Percentiles rank a stretch among this genome's conserved stretches.
phyloP scores from a whole-genome alignment of 805 yeast genomes.

The Ogataea wickerhamii region DNA sequence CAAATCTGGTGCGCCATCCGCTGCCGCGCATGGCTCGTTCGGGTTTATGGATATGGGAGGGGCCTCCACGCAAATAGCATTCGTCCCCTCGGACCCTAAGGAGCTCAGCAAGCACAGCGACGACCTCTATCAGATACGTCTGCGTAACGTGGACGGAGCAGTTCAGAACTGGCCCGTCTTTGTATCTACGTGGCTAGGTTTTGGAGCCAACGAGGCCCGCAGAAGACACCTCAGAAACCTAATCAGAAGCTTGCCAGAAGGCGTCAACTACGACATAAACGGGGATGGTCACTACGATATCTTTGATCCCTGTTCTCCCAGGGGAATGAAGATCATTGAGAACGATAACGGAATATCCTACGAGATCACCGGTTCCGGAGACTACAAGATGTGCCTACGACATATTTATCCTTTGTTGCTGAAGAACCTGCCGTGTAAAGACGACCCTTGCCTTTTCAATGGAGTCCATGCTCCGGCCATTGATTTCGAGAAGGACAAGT shows the following conservation, averaged over 20 bases:
- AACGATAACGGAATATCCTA: constrained; percentile 45
- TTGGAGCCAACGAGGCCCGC: constrained; percentile 95
- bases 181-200: constrained; percentile 96
- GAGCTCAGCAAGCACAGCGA: constrained; percentile 65
- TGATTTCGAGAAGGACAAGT: constrained; percentile 73
- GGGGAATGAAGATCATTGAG: constrained; percentile 49
- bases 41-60: constrained; percentile 99
- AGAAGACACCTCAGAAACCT: constrained; percentile 60
- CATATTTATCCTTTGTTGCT: constrained; percentile 72
- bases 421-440: constrained; percentile 78
- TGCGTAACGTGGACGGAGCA: constrained; percentile 69
- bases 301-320: constrained; percentile 80
- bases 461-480: constrained; percentile 93
- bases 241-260: constrained; percentile 46
- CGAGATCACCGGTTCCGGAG: constrained; percentile 69
- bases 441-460: constrained; percentile 87
- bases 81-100: constrained; percentile 66
- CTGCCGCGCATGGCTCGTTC: constrained; percentile 42
- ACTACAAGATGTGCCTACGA: constrained; percentile 68
- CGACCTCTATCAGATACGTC: constrained; percentile 62
- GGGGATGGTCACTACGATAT: constrained; percentile 47
- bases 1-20: constrained; percentile 25
- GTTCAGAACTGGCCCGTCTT: constrained; percentile 78
- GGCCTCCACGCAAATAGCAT: constrained; percentile 94
- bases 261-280: constrained; percentile 39